A percentile compares a stretch with the other conserved stretches of the same genome.
Evolutionary conservation across 257 asterid species (phyloP).

Genomic region (Solanum virginianum): DNA sequence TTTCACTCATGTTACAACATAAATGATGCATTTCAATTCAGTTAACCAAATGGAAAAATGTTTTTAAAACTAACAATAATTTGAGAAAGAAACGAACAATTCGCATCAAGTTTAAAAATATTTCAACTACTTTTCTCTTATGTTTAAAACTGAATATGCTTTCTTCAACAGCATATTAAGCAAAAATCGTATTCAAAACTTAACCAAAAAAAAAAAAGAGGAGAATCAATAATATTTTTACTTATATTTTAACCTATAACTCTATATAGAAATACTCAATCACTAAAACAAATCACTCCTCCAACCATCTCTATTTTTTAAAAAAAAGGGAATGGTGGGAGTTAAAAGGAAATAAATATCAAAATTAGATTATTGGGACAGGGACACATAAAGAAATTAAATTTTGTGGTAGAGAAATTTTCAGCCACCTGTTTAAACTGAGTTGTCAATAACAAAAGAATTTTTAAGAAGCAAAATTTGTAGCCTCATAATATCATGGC

Average conservation of each 20-base stretch:
- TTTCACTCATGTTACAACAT: too few species aligned
- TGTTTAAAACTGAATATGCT: too few species aligned
- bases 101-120: too few species aligned
- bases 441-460: slow-evolving; percentile 26
- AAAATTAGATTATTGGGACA: not conserved
- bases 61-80: too few species aligned
- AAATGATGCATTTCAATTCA: too few species aligned
- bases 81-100: too few species aligned
- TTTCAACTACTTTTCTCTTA: too few species aligned
- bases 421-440: slow-evolving; percentile 21
- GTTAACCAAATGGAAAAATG: too few species aligned
- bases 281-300: not conserved
- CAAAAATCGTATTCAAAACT: too few species aligned
- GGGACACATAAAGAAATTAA: not conserved
- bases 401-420: slow-evolving; percentile 49
- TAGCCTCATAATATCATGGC: slow-evolving; percentile 1
- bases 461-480: slow-evolving; percentile 6
- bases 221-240: too few species aligned
- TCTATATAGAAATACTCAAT: not conserved
- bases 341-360: not conserved
- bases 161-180: too few species aligned
- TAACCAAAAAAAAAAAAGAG: too few species aligned
- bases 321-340: not conserved
- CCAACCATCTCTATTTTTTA: not conserved
- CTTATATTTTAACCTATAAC: not conserved